Evolutionary conservation across 805 yeast species (phyloP), one percentile per base, ranked within the genome.

Genomic region (Kazachstania africana): DNA sequence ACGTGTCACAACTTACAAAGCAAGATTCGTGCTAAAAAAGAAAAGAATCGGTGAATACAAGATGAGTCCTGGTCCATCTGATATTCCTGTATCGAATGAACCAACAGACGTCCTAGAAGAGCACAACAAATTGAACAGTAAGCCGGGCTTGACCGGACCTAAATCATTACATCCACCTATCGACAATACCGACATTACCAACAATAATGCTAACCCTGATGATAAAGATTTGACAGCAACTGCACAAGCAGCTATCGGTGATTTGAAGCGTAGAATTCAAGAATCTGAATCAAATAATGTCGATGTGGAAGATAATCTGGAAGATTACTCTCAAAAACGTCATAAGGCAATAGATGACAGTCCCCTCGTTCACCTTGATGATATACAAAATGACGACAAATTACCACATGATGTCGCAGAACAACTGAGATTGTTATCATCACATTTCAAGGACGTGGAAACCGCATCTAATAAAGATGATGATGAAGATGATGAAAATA

Each of bases 381-480:
- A 53, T 24, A 38, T 47, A 3, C 47, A 40, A 16, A n/a, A n/a
- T n/a, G 57, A 52, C 24, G 56, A 54, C 34, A 51, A 50, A 36
- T 38, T 52, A 27, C 57, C 58, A 13, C 55, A 50, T 17, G 56
- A 54, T 24, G 55, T 54, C 12, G 59, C 59, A 2, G 59, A 54
- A 34, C 59, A 54, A 36, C 33, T 53, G 27, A 48, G 57, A 36
- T 35, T 54, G 16, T 34, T 54, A 33, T 48, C 56, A 8, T 52
- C 57, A 1, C 59, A 54, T 43, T 50, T 51, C 34, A 54, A 54
- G 34, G 59, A 54, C 13, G 57, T 51, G 2, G 56, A 52, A 27
- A 39, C 42, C 12, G 35, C 37, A 16, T 33, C 43, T 12, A 16
- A 35, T 13, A 35, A 19, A 8, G 39, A 42, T 24, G 44, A 50